Evolutionary conservation across 1,284 basidiomycete genomes (phyloP).

Genomic region (Jaminaea rosea): DNA sequence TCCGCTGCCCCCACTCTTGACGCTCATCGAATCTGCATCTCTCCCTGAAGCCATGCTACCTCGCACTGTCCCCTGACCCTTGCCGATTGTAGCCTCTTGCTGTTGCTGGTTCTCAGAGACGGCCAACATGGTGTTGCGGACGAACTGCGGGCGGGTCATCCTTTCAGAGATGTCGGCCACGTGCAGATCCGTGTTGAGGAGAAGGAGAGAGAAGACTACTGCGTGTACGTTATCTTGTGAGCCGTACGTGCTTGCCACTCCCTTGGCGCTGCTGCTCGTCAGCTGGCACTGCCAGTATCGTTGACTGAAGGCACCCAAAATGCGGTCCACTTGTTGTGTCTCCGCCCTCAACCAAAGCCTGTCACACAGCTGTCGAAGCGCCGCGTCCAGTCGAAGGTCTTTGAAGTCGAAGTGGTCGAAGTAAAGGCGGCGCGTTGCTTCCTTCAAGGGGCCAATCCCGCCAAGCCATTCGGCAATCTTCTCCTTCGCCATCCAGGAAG

Average conservation of each 20-base stretch:
- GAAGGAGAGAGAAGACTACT: constrained; percentile 79
- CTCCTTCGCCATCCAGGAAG: constrained; percentile 73
- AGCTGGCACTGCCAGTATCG: constrained; percentile 84
- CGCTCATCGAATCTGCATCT: background rate
- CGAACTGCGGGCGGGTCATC: constrained; percentile 90
- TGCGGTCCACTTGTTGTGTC: constrained; percentile 94
- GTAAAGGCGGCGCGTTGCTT: constrained; percentile 66
- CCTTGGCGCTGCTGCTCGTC: too few relatives aligned
- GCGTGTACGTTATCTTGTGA: constrained; percentile 81
- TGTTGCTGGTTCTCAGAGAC: background rate
- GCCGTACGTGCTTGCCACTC: too few relatives aligned
- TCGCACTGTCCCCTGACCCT: too few relatives aligned
- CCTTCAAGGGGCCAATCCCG: constrained; percentile 66
- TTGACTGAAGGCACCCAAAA: constrained; percentile 78
- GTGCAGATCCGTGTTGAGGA: constrained; percentile 94
- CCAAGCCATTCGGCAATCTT: constrained; percentile 95
- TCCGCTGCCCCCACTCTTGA: too few relatives aligned
- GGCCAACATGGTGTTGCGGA: constrained; percentile 68
- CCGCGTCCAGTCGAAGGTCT: constrained; percentile 69
- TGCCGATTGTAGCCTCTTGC: background rate
- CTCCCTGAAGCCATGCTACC: background rate
- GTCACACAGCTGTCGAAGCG: constrained; percentile 79
- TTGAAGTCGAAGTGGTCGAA: constrained; percentile 83
- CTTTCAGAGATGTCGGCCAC: constrained; percentile 77
- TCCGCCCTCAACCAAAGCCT: constrained; percentile 90